phyloP scores from a whole-genome alignment of 1,284 basidiomycete genomes.

The Ustilago xerochloae region DNA sequence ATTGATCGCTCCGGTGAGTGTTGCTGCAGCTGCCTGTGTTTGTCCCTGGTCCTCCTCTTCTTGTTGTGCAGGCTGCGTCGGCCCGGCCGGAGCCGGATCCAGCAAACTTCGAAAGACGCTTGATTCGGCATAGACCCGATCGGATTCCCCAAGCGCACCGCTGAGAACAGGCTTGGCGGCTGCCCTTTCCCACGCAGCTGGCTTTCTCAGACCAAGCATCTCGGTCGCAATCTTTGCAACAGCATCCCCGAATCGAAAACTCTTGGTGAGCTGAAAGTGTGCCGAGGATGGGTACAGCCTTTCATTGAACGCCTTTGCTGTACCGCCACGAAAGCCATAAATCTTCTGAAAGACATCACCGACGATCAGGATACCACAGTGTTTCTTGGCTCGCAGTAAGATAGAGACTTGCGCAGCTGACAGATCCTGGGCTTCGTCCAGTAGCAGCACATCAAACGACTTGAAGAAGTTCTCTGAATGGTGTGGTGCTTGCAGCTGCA shows the following conservation, averaged over 20 bases:
- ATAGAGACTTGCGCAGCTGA: slow-evolving; percentile 60
- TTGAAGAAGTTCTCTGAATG: slow-evolving; percentile 47
- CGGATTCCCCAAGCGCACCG: slow-evolving; percentile 34
- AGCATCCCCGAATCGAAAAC: slow-evolving; percentile 60
- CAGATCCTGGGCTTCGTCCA: slow-evolving; percentile 64
- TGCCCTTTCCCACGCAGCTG: slow-evolving; percentile 48
- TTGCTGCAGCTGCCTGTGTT: background rate
- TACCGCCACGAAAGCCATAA: slow-evolving; percentile 63
- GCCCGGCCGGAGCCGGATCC: background rate
- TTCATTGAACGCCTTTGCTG: slow-evolving; percentile 58
- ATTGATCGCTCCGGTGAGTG: background rate
- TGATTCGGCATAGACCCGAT: slow-evolving; percentile 44
- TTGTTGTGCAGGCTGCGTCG: slow-evolving; percentile 3
- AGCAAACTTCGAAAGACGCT: slow-evolving; percentile 23
- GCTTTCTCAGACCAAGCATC: slow-evolving; percentile 53
- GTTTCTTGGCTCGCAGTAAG: slow-evolving; percentile 49
- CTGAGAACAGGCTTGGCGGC: slow-evolving; percentile 37
- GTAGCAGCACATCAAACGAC: slow-evolving; percentile 54
- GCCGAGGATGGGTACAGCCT: slow-evolving; percentile 51
- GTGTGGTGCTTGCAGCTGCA: slow-evolving; percentile 53
- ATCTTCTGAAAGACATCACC: slow-evolving; percentile 65
- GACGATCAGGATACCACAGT: slow-evolving; percentile 61
- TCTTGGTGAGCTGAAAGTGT: slow-evolving; percentile 57
- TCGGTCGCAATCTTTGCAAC: slow-evolving; percentile 55
- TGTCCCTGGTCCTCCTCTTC: background rate